Evolutionary conservation across 176 grass and related monocot genomes (phyloP), one percentile per base, ranked within the genome.

Genomic region (Elaeis guineensis): DNA sequence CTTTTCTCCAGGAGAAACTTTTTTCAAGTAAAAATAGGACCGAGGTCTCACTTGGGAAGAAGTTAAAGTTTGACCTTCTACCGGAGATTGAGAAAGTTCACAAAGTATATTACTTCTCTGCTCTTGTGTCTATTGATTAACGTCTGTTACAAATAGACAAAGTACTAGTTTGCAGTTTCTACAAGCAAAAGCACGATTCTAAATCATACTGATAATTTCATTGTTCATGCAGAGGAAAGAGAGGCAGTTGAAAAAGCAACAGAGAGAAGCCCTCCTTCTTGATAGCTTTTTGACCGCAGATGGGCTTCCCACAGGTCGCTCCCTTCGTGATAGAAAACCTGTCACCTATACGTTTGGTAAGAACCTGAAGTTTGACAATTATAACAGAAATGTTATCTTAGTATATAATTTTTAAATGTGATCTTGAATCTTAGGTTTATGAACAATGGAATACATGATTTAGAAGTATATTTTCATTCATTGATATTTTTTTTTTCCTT

Each of bases 281-380:
- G 81, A 88, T 49, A 90, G 80, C 50, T 87, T 72, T 63, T 85
- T 91, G 65, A 75, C 75, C 30, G 76, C 82, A 50, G 74, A 91
- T 72, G 78, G 92, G 24, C 77, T 85, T 76, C 82, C 87, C 16
- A 80, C 87, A 67, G 87, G 81, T 52, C 92, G 92, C 19, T 87
- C 86, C 65, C 80, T 84, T 53, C 92, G 92, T 70, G 69, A 91
- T 79, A 79, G 92, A 65, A 97, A 97, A 73, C 79, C 52, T 77
- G 84, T 88, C 68, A 97, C 87, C 30, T 97, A 97, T 75, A 97
- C 92, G 73, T 97, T 97, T 70, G 92, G 92, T 97, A 85, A 76
- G 78, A 53, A 19, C 55, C 63, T 82, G 57, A 51, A 19, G 24
- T 70, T 70, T 25, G 54, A 29, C 3, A 18, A 35, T 62, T n/a